Conservation (phyloP, 305 asterid genomes). For the Andrographis paniculata region DNA sequence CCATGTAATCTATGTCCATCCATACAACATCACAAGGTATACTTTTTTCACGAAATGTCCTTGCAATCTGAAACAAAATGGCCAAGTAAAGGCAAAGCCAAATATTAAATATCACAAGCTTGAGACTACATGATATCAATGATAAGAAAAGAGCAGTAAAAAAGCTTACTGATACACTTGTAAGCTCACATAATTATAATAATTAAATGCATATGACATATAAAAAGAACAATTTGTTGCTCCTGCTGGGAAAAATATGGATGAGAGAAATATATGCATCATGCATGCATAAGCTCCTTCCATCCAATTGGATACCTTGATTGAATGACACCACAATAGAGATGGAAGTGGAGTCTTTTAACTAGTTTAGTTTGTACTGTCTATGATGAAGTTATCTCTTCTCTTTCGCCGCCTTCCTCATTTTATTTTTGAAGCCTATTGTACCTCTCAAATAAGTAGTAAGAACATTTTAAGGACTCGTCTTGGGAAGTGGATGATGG, state of each 20-base stretch:
- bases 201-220: background rate
- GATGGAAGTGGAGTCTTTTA: too few species aligned
- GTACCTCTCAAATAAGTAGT: background rate
- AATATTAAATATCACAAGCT: conserved; percentile 9
- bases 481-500: background rate
- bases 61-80: conserved; percentile 56
- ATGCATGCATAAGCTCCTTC: background rate
- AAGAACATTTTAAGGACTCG: background rate
- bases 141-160: conserved; percentile 6
- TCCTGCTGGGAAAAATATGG: background rate
- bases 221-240: background rate
- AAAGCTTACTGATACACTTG: background rate
- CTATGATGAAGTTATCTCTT: too few species aligned
- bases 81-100: conserved; percentile 12
- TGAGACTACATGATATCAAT: conserved; percentile 1
- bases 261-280: background rate
- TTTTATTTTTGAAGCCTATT: background rate
- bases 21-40: conserved; percentile 99
- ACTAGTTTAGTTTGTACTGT: too few species aligned
- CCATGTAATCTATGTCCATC: conserved; percentile 99
- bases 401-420: too few species aligned
- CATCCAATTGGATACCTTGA: background rate
- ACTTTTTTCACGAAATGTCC: conserved; percentile 72
- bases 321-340: background rate
- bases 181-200: background rate